Evolutionary conservation across 2,329 filamentous ascomycete genomes (phyloP), one percentile per base, ranked within the genome.

Genomic region (Periconia digitata): DNA sequence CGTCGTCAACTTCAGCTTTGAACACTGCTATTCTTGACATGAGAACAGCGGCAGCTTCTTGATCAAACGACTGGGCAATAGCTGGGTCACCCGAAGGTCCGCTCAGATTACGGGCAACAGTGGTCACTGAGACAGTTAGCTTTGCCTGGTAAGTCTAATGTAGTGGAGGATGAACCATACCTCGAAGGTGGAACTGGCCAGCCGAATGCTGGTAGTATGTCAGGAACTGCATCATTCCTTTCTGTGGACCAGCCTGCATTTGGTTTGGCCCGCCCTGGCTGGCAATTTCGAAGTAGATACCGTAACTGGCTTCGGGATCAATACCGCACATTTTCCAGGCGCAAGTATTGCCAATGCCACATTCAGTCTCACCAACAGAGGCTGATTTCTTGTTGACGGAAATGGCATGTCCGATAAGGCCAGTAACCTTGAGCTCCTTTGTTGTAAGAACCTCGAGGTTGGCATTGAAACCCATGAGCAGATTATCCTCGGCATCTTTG

Each of bases 281-380:
- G 40, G 94, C 92, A 67, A 99, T 95, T 72, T 99, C 94, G 63
- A 97, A 99, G 75, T 97, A 99, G 54, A 99, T 83, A 52, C 91
- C 94, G 64, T 97, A 97, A 64, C 91, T 96, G 24, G 94, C 85
- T 46, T 85, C 87, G 10, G 94, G 94, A 63, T 97, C 92, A 59
- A 99, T 96, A 59, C 91, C 92, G 65, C 94, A 97, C 92, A 99
- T 96, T 76, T 99, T 99, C 94, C 94, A 99, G 3, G 92, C 92
- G 73, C 92, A 97, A 1, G 94, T 99, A 70, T 97, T 97, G 56
- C 94, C 94, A 62, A 99, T 96, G 65, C 94, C 94, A 63, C 92
- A 96, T 71, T 99, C 94, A 0, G 94, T 97, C 76, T 99, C 94
- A 44, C 94, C 94, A 12, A 99, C 94, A 1, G 91, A 96, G 8